Evolutionary conservation across 495 filamentous ascomycete species (phyloP), one percentile per base, ranked within the genome.

Genomic region (Massariosphaeria phaeospora): DNA sequence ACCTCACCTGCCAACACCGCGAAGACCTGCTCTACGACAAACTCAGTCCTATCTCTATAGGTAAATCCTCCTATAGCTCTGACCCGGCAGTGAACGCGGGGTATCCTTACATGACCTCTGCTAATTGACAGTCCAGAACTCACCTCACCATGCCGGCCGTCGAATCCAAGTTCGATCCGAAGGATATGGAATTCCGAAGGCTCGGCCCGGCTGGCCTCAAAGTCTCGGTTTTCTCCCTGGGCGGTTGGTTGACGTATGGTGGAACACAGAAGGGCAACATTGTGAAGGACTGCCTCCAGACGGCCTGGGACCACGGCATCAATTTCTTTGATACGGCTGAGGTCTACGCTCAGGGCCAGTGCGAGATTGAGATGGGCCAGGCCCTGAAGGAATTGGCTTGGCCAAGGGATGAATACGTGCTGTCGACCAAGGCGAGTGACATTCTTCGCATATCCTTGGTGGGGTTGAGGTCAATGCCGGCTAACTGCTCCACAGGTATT

Each of bases 241-340:
- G 70, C 9, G 70, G 57, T 2, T 64, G 57, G 61, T 53, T 64
- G 52, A 64, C 61, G 10, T 64, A 60, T 30, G 66, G 67, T 20
- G 65, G 69, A 3, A 72, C 70, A 6, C 70, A 72, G 30, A 72
- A 72, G 21, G 52, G 52, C 7, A 29, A 56, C 44, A 68, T 71
- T 27, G 70, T 73, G 18, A 73, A 72, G 56, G 70, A 73, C 6
- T 72, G 69, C 56, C 61, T 73, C 48, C 65, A 73, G 50, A 63
- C 77, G 7, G 77, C 77, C 18, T 79, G 77, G 76, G 72, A 76
- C 58, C 65, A 79, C 52, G 77, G 78, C 31, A 75, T 79, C 62
- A 74, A 75, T 64, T 78, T 76, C 61, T 78, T 77, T 62, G 77
- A 79, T 54, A 79, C 75, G 2, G 77, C 77, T 9, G 77, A 80